Evolutionary conservation across 352 stramenopile species (phyloP).

Genomic region (Thraustochytrium striatum): DNA sequence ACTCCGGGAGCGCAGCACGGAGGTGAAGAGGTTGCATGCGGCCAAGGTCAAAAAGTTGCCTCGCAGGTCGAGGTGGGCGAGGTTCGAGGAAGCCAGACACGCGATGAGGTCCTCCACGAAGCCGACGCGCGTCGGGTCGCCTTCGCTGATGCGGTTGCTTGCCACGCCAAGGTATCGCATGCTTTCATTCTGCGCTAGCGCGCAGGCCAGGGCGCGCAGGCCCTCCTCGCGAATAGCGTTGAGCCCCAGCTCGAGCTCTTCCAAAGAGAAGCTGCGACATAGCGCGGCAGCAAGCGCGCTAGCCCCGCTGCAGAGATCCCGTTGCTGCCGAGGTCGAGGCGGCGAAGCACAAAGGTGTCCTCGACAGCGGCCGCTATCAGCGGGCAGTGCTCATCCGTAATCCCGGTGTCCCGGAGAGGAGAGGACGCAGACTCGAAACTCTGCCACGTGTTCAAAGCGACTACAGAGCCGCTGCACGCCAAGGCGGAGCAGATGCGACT

Average conservation of each 20-base stretch:
- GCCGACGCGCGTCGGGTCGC: neutral
- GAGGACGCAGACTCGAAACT: neutral
- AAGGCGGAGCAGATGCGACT: too few species aligned
- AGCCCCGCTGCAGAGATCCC: neutral
- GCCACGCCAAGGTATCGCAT: neutral
- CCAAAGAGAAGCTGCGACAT: neutral
- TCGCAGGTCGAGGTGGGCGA: neutral
- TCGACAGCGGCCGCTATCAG: neutral
- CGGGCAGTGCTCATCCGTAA: neutral
- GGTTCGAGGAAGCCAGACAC: neutral
- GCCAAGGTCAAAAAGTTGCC: neutral
- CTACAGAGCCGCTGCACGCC: too few species aligned
- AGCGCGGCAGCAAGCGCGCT: neutral
- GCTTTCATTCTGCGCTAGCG: neutral
- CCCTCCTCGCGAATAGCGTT: neutral
- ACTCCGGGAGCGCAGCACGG: neutral
- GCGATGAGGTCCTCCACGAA: neutral
- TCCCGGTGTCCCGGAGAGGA: neutral
- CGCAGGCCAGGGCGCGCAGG: neutral
- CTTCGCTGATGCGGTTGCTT: neutral
- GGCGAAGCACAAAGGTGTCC: neutral
- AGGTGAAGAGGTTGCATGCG: neutral
- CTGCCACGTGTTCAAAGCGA: too few species aligned
- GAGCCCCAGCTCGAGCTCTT: neutral
- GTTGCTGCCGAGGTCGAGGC: constrained; percentile 1